Evolutionary conservation across 2,329 filamentous ascomycete species (phyloP).

Genomic region (Nemania sp.): DNA sequence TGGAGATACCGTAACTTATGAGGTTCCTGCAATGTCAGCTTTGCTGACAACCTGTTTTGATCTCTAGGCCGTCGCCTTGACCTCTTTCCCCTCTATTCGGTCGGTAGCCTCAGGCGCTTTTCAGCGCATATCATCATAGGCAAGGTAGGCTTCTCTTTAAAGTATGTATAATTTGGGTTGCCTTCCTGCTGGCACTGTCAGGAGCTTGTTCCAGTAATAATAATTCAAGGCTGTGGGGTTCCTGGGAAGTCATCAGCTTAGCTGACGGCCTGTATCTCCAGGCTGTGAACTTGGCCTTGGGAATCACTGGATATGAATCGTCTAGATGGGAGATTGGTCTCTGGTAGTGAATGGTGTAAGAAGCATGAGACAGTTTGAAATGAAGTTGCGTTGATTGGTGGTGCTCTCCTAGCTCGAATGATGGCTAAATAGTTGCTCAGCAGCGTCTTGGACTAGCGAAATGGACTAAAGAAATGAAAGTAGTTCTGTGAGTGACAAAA

Average conservation of each 20-base stretch:
- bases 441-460: neutral
- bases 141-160: neutral
- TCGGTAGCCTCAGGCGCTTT: neutral
- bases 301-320: neutral
- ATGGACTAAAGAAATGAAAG: neutral
- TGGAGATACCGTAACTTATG: neutral
- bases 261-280: neutral
- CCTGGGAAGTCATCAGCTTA: neutral
- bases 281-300: neutral
- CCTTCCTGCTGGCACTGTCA: neutral
- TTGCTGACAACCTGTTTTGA: neutral
- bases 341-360: neutral
- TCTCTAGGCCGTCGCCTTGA: neutral
- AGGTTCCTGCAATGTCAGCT: neutral
- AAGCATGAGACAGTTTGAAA: neutral
- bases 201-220: neutral
- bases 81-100: neutral
- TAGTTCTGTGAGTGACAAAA: neutral
- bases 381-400: neutral
- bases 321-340: neutral
- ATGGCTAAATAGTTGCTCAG: neutral
- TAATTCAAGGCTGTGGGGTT: neutral
- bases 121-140: neutral
- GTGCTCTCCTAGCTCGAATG: neutral
- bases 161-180: neutral